Conservation (phyloP, 2,329 filamentous ascomycete genomes). For the Taxawa tesnikishii region DNA sequence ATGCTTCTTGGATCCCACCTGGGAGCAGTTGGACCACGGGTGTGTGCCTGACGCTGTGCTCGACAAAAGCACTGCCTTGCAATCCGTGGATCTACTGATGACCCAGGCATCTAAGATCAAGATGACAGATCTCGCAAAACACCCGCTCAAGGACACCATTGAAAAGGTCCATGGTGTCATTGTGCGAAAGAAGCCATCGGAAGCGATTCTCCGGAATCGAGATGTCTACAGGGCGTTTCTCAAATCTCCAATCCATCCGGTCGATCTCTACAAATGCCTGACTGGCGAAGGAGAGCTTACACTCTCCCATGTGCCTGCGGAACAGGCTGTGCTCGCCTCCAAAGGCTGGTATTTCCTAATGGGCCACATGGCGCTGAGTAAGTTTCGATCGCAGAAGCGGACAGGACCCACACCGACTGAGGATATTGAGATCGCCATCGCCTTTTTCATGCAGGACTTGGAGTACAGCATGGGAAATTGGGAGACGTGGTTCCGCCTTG, state of each 20-base stretch:
- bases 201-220: slow-evolving; percentile 76
- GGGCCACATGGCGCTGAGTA: slow-evolving; percentile 77
- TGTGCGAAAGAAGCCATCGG: slow-evolving; percentile 60
- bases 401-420: slow-evolving; percentile 63
- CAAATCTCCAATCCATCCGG: slow-evolving; percentile 71
- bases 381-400: slow-evolving; percentile 69
- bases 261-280: slow-evolving; percentile 68
- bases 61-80: slow-evolving; percentile 67
- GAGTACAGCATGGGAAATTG: slow-evolving; percentile 72
- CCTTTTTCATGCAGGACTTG: slow-evolving; percentile 68
- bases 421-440: slow-evolving; percentile 69
- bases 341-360: slow-evolving; percentile 89
- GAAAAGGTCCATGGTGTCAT: slow-evolving; percentile 88
- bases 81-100: slow-evolving; percentile 74
- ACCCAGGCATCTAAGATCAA: slow-evolving; percentile 69
- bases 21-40: slow-evolving; percentile 52
- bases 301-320: slow-evolving; percentile 46
- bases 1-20: slow-evolving; percentile 28
- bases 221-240: slow-evolving; percentile 72
- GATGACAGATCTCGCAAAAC: slow-evolving; percentile 84
- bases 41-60: slow-evolving; percentile 62
- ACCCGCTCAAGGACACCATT: slow-evolving; percentile 77
- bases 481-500: slow-evolving; percentile 84
- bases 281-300: slow-evolving; percentile 67
- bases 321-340: slow-evolving; percentile 57